A percentile compares a stretch with the other conserved stretches of the same genome.
Evolutionary conservation across 495 filamentous ascomycete species (phyloP).

Genomic region (Daldinia caldariorum): DNA sequence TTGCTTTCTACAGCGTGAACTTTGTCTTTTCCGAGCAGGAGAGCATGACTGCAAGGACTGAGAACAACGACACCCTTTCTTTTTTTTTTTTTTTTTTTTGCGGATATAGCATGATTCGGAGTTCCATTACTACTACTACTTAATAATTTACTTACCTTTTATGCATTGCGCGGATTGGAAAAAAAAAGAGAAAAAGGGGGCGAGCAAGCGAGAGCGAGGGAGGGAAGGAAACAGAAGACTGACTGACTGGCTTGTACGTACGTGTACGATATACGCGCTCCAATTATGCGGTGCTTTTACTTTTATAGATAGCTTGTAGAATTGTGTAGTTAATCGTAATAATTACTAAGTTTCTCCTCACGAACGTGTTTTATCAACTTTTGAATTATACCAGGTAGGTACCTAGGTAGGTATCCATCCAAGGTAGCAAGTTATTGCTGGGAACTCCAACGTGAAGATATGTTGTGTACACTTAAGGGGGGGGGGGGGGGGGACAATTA

Average conservation of each 20-base stretch:
- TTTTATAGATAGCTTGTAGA: slow-evolving; percentile 26
- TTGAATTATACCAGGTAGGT: too few species aligned
- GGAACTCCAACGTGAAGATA: too few species aligned
- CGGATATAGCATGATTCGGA: neutral
- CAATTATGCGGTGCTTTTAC: slow-evolving; percentile 1
- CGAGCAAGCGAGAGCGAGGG: neutral
- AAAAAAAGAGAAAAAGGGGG: neutral
- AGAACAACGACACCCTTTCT: neutral
- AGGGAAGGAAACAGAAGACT: neutral
- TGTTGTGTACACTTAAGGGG: too few species aligned
- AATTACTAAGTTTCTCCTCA: slow-evolving; percentile 2
- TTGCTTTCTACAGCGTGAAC: neutral
- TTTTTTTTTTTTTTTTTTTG: neutral
- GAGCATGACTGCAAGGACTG: neutral
- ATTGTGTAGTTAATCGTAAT: slow-evolving; percentile 32
- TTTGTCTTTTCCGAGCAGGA: neutral
- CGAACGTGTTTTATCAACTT: neutral
- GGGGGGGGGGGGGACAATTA: too few species aligned
- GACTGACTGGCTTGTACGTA: neutral
- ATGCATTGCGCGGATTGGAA: slow-evolving; percentile 8
- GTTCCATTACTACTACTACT: neutral
- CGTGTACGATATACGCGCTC: slow-evolving; percentile 26
- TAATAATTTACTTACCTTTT: neutral
- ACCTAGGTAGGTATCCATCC: too few species aligned
- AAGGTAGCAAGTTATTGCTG: too few species aligned